Conservation (phyloP, 2,329 filamentous ascomycete genomes). For the Colletotrichum sp. region DNA sequence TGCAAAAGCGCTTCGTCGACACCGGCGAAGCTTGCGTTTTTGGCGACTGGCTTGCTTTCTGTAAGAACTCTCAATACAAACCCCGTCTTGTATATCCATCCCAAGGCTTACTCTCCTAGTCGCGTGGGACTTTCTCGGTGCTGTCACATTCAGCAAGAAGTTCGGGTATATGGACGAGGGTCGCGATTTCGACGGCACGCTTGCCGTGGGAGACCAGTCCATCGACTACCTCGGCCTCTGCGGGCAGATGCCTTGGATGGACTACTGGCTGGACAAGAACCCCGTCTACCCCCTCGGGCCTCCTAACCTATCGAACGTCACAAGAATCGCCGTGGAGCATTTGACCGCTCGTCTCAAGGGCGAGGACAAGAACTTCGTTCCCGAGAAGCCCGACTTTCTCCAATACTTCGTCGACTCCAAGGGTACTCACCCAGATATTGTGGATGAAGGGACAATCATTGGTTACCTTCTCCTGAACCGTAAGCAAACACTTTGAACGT, state of each 20-base stretch:
- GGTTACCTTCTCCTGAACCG: conserved; percentile 33
- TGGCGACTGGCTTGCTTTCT: conserved; percentile 29
- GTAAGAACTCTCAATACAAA: conserved; percentile 22
- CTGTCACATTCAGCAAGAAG: conserved; percentile 41
- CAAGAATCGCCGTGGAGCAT: conserved; percentile 22
- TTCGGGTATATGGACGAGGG: conserved; percentile 45
- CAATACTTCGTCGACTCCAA: conserved; percentile 40
- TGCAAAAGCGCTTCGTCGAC: conserved; percentile 33
- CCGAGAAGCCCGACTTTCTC: conserved; percentile 30
- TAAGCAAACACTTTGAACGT: conserved; percentile 11
- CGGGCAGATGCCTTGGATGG: conserved; percentile 29
- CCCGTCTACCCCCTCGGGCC: conserved; percentile 28
- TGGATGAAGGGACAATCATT: conserved; percentile 35
- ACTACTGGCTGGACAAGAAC: conserved; percentile 33
- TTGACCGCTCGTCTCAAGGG: conserved; percentile 19
- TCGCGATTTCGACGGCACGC: conserved; percentile 40
- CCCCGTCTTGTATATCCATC: too few species aligned
- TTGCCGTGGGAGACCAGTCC: conserved; percentile 30
- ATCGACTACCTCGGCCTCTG: conserved; percentile 37
- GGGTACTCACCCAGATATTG: conserved; percentile 34
- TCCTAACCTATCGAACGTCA: conserved; percentile 25
- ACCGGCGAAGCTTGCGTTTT: conserved; percentile 18
- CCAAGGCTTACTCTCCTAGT: conserved; percentile 9
- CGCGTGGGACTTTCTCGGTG: conserved; percentile 46
- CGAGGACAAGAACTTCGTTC: neutral